These are phyloP conservation scores for Prototheca wickerhamii DNA, from an alignment of 163 green algal genomes.

Conservation along the genomic window DNA sequence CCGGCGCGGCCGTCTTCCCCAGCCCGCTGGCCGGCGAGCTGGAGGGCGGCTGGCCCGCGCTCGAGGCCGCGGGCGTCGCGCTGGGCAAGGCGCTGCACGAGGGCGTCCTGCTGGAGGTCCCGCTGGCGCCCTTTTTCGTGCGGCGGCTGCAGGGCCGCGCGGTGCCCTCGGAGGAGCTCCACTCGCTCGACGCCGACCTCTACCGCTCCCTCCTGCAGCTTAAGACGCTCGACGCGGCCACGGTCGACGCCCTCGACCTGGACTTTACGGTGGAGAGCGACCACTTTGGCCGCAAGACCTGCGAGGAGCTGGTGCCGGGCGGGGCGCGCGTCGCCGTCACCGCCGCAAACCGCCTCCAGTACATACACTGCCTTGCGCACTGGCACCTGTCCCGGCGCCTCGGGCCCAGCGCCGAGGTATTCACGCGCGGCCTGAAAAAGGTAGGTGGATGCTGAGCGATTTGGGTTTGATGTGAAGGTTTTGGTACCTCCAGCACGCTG, in stretches of 20 bases:
- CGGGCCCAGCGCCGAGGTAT: slow-evolving; percentile 40
- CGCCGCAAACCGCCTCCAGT: slow-evolving; percentile 65
- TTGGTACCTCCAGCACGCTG: too few relatives aligned
- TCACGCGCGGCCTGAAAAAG: slow-evolving; percentile 40
- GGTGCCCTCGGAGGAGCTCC: slow-evolving; percentile 66
- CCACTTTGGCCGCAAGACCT: background rate
- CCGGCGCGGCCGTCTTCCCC: slow-evolving; percentile 52
- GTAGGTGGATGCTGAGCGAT: too few relatives aligned
- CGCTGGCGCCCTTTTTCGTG: slow-evolving; percentile 81
- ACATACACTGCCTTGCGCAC: slow-evolving; percentile 66
- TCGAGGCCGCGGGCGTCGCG: slow-evolving; percentile 76
- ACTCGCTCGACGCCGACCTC: slow-evolving; percentile 65
- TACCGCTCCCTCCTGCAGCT: slow-evolving; percentile 54
- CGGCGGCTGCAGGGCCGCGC: slow-evolving; percentile 40
- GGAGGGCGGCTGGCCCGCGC: background rate
- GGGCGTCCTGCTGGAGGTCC: slow-evolving; percentile 77
- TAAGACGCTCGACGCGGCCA: slow-evolving; percentile 26
- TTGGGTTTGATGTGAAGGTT: too few relatives aligned
- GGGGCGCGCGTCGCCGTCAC: slow-evolving; percentile 63
- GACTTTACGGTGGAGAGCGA: slow-evolving; percentile 48
- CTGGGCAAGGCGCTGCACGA: slow-evolving; percentile 89
- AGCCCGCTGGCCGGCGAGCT: slow-evolving; percentile 42
- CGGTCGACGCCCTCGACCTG: slow-evolving; percentile 55
- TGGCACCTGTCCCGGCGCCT: slow-evolving; percentile 73
- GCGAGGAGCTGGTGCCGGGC: slow-evolving; percentile 56